Base-by-base conservation (phyloP, 176 grass and related monocot species). In the Rhynchospora tenuis region DNA sequence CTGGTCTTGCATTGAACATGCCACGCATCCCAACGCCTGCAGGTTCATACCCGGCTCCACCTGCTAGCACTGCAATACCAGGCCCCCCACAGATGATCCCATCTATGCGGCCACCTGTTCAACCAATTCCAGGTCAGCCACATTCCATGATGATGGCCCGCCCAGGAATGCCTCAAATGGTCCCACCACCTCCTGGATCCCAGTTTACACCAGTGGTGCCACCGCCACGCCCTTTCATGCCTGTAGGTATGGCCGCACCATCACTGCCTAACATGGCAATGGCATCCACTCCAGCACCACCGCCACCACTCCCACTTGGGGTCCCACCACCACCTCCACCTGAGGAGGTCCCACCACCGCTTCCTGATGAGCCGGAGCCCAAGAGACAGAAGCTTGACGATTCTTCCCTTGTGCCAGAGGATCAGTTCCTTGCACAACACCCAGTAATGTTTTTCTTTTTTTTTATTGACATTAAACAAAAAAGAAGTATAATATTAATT, bases 311-410 rank as follows among this genome's bases (percentile, higher is more conserved):
- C 15, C 92, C 92, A 64, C 62, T 91, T 7, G 84, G 79, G 17
- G 57, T 86, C 72, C 80, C 84, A 0, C 96, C 96, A n/a, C 93
- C 96, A 7, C 96, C 94, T 23, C 93, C 96, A 63, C 93, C 96
- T 29, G 79, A 87, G 6, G 96, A 99, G 85, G 93, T 90, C 72
- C 93, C 92, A 19, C 96, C 93, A 38, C 96, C 96, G 44, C 89
- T 86, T 65, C 96, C 96, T 71, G 93, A 99, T 72, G 96, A 99
- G 80, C 96, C 96, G 23, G 96, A 99, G 87, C 96, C 93, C 46
- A 99, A 99, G 85, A 93, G 93, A 80, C 85, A 28, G 81, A 95
- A 89, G 84, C 79, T 89, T 80, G 96, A 99, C 80, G 96, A 99
- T 71, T 83, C 84, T 80, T 91, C 89, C 43, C 89, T 99, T 81